A percentile compares a stretch with the other conserved stretches of the same genome.
These are phyloP conservation scores for Scheffersomyces illinoinensis DNA, from an alignment of 1,139 yeast genomes.

Conservation along the genomic window DNA sequence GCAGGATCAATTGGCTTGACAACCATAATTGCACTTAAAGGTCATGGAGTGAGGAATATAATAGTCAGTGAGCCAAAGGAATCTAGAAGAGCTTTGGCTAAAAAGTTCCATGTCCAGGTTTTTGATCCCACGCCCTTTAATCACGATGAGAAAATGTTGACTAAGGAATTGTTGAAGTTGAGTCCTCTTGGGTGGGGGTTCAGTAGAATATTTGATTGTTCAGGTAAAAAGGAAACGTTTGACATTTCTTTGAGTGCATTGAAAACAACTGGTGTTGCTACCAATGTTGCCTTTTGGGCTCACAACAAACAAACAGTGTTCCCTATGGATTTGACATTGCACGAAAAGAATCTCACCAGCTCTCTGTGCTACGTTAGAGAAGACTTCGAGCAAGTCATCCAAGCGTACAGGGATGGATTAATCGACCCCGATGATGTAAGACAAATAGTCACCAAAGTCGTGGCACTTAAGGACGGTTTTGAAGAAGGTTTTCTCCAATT, in stretches of 20 bases:
- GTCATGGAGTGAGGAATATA: slow-evolving; percentile 52
- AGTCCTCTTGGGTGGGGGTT: slow-evolving; percentile 55
- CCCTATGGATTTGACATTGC: slow-evolving; percentile 47
- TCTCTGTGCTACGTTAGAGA: slow-evolving; percentile 48
- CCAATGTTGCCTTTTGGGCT: slow-evolving; percentile 61
- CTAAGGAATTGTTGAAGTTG: slow-evolving; percentile 31
- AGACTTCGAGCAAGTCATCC: slow-evolving; percentile 51
- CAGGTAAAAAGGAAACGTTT: slow-evolving; percentile 59
- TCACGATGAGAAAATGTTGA: slow-evolving; percentile 31
- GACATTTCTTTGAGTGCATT: slow-evolving; percentile 51
- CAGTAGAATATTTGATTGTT: slow-evolving; percentile 59
- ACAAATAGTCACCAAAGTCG: slow-evolving; percentile 43
- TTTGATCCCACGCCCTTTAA: slow-evolving; percentile 43
- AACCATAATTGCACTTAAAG: slow-evolving; percentile 56
- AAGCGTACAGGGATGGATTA: slow-evolving; percentile 40
- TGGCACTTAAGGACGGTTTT: slow-evolving; percentile 42
- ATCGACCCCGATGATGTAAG: slow-evolving; percentile 39
- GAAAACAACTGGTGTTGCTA: slow-evolving; percentile 61
- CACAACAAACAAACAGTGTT: slow-evolving; percentile 36
- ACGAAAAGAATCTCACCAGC: slow-evolving; percentile 46
- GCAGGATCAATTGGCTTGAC: slow-evolving; percentile 68
- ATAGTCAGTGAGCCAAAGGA: slow-evolving; percentile 63
- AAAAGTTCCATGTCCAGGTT: slow-evolving; percentile 47
- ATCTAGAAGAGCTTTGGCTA: slow-evolving; percentile 55
- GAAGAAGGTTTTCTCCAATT: slow-evolving; percentile 46